These are phyloP conservation scores for Papiliotrema laurentii DNA, from an alignment of 1,284 basidiomycete genomes.

Conservation along the genomic window DNA sequence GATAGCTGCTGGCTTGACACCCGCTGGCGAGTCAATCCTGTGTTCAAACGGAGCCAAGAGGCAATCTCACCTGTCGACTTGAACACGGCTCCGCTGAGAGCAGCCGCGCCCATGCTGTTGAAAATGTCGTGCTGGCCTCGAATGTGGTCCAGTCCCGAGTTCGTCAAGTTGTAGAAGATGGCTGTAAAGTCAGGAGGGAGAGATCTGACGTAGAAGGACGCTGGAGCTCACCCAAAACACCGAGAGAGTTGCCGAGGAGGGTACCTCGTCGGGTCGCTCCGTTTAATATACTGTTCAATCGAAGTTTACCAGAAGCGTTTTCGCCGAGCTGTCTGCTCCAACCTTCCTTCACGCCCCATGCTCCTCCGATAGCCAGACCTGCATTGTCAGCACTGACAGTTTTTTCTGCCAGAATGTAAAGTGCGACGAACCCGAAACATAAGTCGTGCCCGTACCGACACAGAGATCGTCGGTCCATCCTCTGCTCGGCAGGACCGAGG, in stretches of 20 bases:
- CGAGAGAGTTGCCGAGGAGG: slow-evolving; percentile 97
- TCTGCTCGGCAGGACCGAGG: slow-evolving; percentile 81
- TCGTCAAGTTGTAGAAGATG: slow-evolving; percentile 92
- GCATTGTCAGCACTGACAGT: slow-evolving; percentile 10
- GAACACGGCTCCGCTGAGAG: slow-evolving; percentile 82
- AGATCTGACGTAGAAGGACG: background rate
- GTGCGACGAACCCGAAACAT: slow-evolving; percentile 76
- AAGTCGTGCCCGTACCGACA: slow-evolving; percentile 98
- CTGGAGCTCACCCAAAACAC: slow-evolving; percentile 79
- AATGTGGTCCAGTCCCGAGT: slow-evolving; percentile 83
- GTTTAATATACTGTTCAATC: slow-evolving; percentile 96
- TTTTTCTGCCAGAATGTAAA: background rate
- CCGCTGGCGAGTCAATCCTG: slow-evolving; percentile 2
- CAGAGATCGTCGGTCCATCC: slow-evolving; percentile 99
- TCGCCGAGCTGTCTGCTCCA: slow-evolving; percentile 71
- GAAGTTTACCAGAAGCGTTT: slow-evolving; percentile 65
- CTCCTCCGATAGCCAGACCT: slow-evolving; percentile 90
- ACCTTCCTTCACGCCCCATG: slow-evolving; percentile 95
- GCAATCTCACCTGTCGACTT: slow-evolving; percentile 78
- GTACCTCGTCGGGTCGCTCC: slow-evolving; percentile 93
- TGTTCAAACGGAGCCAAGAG: slow-evolving; percentile 20
- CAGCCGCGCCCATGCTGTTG: slow-evolving; percentile 90
- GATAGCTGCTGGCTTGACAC: slow-evolving; percentile 2
- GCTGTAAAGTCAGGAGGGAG: slow-evolving; percentile 55
- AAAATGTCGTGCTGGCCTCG: slow-evolving; percentile 88